Evolutionary conservation across 805 yeast species (phyloP).

Genomic region (Wickerhamomyces xylosicus): DNA sequence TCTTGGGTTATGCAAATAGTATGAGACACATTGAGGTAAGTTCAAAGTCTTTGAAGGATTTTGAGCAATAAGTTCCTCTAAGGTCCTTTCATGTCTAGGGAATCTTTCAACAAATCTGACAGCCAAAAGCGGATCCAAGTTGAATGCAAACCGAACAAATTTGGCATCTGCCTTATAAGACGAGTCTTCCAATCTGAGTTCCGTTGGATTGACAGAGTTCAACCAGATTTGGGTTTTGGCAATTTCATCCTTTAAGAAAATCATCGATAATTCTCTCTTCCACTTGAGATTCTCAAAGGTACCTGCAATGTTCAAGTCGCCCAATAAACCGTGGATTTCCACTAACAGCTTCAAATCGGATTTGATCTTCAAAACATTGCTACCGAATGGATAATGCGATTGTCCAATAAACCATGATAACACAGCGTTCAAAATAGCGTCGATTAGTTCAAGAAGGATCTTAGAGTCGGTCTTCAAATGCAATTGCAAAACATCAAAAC

Average conservation of each 20-base stretch:
- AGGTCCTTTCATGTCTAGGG: constrained; percentile 25
- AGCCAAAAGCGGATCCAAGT: constrained; percentile 63
- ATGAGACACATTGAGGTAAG: constrained; percentile 50
- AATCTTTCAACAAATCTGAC: constrained; percentile 56
- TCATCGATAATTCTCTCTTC: constrained; percentile 44
- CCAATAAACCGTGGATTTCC: constrained; percentile 29
- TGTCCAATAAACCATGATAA: constrained; percentile 69
- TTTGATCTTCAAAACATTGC: constrained; percentile 59
- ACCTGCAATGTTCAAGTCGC: constrained; percentile 10
- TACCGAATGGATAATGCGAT: constrained; percentile 73
- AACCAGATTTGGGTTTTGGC: constrained; percentile 64
- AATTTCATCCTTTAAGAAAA: constrained; percentile 70
- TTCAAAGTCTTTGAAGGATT: constrained; percentile 51
- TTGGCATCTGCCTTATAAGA: constrained; percentile 25
- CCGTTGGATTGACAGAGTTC: constrained; percentile 28
- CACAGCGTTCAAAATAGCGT: constrained; percentile 48
- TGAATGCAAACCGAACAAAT: constrained; percentile 47
- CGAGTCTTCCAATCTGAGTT: constrained; percentile 16
- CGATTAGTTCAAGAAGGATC: constrained; percentile 31
- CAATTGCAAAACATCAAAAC: constrained; percentile 50
- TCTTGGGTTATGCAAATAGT: constrained; percentile 25
- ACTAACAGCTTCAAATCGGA: constrained; percentile 55
- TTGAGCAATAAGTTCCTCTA: constrained; percentile 34
- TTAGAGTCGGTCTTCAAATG: constrained; percentile 41
- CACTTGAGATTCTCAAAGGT: constrained; percentile 18